Percentiles rank a stretch among this genome's conserved stretches.
Evolutionary conservation across 192 early-diverging fungal genomes (phyloP).

Genomic region (Coemansia sp.): DNA sequence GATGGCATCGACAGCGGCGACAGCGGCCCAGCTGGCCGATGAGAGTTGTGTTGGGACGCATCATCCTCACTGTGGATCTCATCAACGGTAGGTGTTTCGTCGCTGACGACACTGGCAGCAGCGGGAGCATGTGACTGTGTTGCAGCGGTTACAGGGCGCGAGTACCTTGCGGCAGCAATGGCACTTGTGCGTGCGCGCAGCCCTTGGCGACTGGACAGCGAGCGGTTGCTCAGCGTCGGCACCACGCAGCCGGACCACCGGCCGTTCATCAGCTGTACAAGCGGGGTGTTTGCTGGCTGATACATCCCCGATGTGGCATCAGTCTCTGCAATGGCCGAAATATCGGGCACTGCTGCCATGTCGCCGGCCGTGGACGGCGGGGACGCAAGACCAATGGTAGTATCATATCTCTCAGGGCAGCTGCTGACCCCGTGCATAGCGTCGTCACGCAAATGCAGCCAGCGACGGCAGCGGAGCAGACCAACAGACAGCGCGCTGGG

Average conservation of each 20-base stretch:
- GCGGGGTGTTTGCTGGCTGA: constrained; percentile 11
- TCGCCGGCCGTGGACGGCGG: constrained; percentile 10
- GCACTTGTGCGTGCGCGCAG: constrained; percentile 21
- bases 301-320: constrained; percentile 7
- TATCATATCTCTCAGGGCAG: constrained; percentile 30
- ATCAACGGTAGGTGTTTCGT: constrained; percentile 3
- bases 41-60: neutral
- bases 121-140: neutral
- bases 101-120: neutral
- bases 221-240: constrained; percentile 31
- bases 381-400: constrained; percentile 16
- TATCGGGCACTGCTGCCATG: constrained; percentile 3
- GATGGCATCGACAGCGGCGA: constrained; percentile 11
- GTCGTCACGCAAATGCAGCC: constrained; percentile 25
- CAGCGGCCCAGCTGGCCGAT: constrained; percentile 4
- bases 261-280: constrained; percentile 27
- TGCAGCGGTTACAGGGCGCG: constrained; percentile 7
- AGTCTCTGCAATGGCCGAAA: neutral
- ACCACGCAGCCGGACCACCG: constrained; percentile 30
- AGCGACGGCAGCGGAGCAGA: constrained; percentile 24
- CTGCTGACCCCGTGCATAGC: constrained; percentile 2
- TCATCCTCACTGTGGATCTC: constrained; percentile 12
- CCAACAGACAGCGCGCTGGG: constrained; percentile 10
- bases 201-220: constrained; percentile 26
- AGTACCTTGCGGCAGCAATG: constrained; percentile 8